These are phyloP conservation scores for Xylaria sp. DNA, from an alignment of 495 filamentous ascomycete species.

Conservation along the genomic window DNA sequence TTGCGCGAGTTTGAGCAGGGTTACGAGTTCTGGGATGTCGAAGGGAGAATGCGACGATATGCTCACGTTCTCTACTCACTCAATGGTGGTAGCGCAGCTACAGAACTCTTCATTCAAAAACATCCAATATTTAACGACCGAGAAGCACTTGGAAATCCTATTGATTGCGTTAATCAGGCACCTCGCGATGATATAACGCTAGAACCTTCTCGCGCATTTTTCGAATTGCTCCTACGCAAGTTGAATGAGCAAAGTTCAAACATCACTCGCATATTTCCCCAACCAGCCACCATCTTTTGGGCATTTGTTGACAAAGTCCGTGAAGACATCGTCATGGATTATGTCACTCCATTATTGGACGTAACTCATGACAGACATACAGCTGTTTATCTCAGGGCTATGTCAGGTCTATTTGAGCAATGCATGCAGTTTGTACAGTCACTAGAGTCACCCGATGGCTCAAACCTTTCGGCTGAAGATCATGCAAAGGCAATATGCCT, in stretches of 20 bases:
- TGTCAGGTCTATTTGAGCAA: slow-evolving; percentile 88
- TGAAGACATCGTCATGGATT: slow-evolving; percentile 85
- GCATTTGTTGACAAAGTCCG: slow-evolving; percentile 82
- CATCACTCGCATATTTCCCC: slow-evolving; percentile 86
- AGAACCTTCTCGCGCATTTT: slow-evolving; percentile 81
- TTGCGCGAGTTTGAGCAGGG: slow-evolving; percentile 90
- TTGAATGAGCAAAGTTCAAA: slow-evolving; percentile 85
- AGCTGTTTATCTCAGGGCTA: slow-evolving; percentile 82
- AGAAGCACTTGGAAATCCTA: slow-evolving; percentile 73
- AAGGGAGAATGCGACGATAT: slow-evolving; percentile 87
- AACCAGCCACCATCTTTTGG: slow-evolving; percentile 72
- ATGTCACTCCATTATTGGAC: slow-evolving; percentile 84
- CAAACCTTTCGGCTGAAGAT: slow-evolving; percentile 36
- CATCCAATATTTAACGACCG: slow-evolving; percentile 81
- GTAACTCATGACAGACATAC: slow-evolving; percentile 82
- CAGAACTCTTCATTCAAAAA: slow-evolving; percentile 87
- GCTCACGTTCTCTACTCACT: slow-evolving; percentile 82
- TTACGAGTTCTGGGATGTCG: slow-evolving; percentile 86
- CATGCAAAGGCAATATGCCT: slow-evolving; percentile 67
- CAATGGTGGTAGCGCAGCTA: slow-evolving; percentile 78
- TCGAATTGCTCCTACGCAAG: slow-evolving; percentile 71
- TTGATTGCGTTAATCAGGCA: slow-evolving; percentile 81
- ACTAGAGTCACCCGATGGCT: slow-evolving; percentile 61
- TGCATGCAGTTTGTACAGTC: slow-evolving; percentile 75
- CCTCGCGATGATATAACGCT: slow-evolving; percentile 68